Conservation (phyloP, 2,329 filamentous ascomycete species). For the Curvularia eragrostidis region DNA sequence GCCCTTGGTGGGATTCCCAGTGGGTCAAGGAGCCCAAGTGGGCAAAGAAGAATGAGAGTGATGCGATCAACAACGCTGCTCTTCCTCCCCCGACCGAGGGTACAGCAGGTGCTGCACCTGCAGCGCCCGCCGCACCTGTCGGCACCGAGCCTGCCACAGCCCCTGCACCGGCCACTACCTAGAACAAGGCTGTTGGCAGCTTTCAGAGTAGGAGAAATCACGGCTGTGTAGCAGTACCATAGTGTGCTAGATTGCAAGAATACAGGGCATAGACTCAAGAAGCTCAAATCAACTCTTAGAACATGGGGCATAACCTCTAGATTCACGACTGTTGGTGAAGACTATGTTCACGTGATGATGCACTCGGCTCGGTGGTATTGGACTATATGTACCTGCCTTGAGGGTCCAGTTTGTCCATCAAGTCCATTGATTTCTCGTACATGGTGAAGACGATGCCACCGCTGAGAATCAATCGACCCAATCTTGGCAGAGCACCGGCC, state of each 20-base stretch:
- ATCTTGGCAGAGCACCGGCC: slow-evolving; percentile 86
- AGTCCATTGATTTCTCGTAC: slow-evolving; percentile 94
- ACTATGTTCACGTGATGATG: neutral
- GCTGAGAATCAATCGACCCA: slow-evolving; percentile 85
- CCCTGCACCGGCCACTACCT: slow-evolving; percentile 50
- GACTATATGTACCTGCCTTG: slow-evolving; percentile 77
- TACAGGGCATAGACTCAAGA: slow-evolving; percentile 5
- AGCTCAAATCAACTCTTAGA: slow-evolving; percentile 12
- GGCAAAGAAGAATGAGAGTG: slow-evolving; percentile 49
- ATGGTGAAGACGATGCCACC: slow-evolving; percentile 98
- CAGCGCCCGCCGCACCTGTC: slow-evolving; percentile 26
- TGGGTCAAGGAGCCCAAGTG: slow-evolving; percentile 66
- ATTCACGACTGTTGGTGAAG: neutral
- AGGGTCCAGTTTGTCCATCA: slow-evolving; percentile 81
- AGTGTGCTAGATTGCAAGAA: slow-evolving; percentile 10
- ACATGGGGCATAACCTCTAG: neutral
- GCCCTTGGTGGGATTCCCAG: slow-evolving; percentile 81
- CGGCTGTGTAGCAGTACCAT: slow-evolving; percentile 1
- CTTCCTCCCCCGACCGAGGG: slow-evolving; percentile 37
- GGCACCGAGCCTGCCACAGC: slow-evolving; percentile 22
- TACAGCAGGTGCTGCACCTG: slow-evolving; percentile 26
- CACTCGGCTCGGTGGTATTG: neutral
- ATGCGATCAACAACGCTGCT: slow-evolving; percentile 43
- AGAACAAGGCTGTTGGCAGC: neutral
- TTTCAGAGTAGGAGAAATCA: neutral